These are phyloP conservation scores for Microstegium vimineum DNA, from an alignment of 176 grass and related monocot species.

Conservation along the genomic window DNA sequence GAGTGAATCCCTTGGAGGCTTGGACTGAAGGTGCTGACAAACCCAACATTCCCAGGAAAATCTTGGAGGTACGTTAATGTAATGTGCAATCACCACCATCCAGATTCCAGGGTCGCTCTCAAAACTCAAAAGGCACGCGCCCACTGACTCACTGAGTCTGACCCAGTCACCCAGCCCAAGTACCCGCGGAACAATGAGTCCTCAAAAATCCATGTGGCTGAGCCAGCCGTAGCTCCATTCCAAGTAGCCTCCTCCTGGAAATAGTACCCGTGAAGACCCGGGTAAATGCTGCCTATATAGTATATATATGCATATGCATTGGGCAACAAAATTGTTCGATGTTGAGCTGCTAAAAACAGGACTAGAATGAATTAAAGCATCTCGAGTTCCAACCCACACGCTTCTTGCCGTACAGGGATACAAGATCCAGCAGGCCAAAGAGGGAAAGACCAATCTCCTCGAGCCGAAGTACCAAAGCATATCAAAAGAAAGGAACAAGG, in stretches of 20 bases:
- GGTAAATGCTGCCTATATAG: background rate
- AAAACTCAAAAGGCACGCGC: constrained; percentile 25
- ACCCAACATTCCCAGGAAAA: constrained; percentile 21
- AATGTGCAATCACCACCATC: constrained; percentile 25
- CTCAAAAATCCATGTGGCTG: background rate
- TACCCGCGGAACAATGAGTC: constrained; percentile 10
- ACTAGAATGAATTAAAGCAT: background rate
- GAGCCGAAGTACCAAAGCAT: constrained; percentile 37
- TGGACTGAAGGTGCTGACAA: constrained; percentile 17
- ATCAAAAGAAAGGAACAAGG: constrained; percentile 39
- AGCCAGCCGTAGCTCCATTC: background rate
- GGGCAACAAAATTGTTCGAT: background rate
- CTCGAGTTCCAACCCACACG: constrained; percentile 10
- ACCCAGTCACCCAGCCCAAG: background rate
- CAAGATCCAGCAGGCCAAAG: constrained; percentile 36
- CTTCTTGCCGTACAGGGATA: constrained; percentile 21
- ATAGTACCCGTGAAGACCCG: background rate
- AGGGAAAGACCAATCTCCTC: constrained; percentile 25
- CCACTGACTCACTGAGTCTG: background rate
- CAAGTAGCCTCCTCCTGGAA: background rate
- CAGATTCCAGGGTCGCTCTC: constrained; percentile 23
- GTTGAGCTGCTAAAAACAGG: background rate
- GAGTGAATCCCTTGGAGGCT: constrained; percentile 30
- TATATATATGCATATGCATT: background rate
- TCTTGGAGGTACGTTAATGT: constrained; percentile 15